phyloP scores from a whole-genome alignment of 805 yeast genomes.

The Zygosaccharomyces gambellarensis region DNA sequence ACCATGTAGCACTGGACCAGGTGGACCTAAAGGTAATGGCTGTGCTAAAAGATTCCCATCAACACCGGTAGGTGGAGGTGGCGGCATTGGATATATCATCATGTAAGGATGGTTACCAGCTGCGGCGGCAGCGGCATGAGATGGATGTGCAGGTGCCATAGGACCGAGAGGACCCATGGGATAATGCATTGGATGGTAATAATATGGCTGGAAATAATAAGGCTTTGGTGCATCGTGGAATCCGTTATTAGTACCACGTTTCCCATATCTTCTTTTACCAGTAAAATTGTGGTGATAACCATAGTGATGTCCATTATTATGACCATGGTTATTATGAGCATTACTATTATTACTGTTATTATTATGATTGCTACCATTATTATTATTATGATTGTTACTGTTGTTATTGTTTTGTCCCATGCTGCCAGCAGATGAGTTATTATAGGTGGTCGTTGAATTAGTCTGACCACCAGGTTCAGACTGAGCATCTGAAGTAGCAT shows the following conservation, averaged over 20 bases:
- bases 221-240: conserved; percentile 23
- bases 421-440: conserved; percentile 31
- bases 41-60: conserved; percentile 21
- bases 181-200: conserved; percentile 31
- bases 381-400: neutral
- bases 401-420: conserved; percentile 15
- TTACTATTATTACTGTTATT: neutral
- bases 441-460: conserved; percentile 24
- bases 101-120: conserved; percentile 25
- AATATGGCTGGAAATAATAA: conserved; percentile 27
- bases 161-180: conserved; percentile 26
- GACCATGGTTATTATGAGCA: conserved; percentile 1
- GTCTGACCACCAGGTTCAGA: conserved; percentile 22
- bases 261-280: conserved; percentile 12
- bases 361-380: neutral
- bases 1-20: conserved; percentile 10
- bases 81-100: conserved; percentile 33
- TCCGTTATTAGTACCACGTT: conserved; percentile 11
- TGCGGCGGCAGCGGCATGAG: conserved; percentile 15
- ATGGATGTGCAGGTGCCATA: conserved; percentile 13
- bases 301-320: neutral
- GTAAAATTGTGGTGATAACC: neutral
- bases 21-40: conserved; percentile 16
- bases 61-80: conserved; percentile 24
- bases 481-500: conserved; percentile 19